Evolutionary conservation across 2,329 filamentous ascomycete species (phyloP), one percentile per base, ranked within the genome.

Genomic region (Penicillium sp.): DNA sequence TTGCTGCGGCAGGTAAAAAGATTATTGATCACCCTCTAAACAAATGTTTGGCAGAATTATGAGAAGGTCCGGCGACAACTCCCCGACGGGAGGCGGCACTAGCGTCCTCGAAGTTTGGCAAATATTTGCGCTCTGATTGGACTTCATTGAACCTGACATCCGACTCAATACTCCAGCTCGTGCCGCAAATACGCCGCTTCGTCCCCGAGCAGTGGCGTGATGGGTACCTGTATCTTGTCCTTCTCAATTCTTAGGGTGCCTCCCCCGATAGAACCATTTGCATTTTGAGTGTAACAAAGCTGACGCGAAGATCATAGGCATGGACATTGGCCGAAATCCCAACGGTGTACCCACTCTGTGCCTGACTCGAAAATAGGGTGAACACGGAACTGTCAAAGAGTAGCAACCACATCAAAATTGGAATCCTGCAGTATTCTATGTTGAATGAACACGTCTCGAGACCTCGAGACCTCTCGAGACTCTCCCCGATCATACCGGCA

Each of bases 141-240:
- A 76, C 51, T 71, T 76, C 42, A 68, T 77, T 27, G 60, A 69
- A 2, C 74, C 74, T 3, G 75, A 77, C 45, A 50, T 77, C 60
- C 76, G 8, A 70, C 73, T 46, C 68, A 76, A 26, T 75, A 76
- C 44, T 51, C 55, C 18, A 61, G 45, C 10, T 60, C 63, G 2
- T 76, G 73, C 49, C 54, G 48, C 13, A 69, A 73, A 40, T 76
- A 75, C 54, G 68, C 18, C 69, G 73, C 53, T 74, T 75, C 55
- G 74, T 76, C 42, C 73, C 74, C 6, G 74, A 75, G 59, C 74
- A 76, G 53, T 64, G 69, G 7, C 61, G 72, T 32, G 72, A 75
- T 50, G 72, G 74, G 32, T 68, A 34, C 13, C 10, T 34, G 5
- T 4, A 14, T 16, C 5, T 34, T 34, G n/a, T 34, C 14, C 10